These are phyloP conservation scores for Cupressus sempervirens DNA, from an alignment of 75 land plant genomes.

Conservation along the genomic window DNA sequence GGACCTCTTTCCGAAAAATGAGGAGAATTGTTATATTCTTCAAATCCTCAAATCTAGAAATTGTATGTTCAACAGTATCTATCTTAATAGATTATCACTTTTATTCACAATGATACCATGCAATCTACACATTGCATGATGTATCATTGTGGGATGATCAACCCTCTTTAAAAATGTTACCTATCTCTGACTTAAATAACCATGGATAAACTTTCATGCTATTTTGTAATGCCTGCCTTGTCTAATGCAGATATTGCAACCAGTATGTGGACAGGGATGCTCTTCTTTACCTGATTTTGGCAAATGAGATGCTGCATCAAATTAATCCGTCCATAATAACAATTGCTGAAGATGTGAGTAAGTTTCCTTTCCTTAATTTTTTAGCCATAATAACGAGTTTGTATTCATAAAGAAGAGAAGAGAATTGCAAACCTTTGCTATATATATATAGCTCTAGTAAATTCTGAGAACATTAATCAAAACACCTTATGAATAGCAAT, in stretches of 20 bases:
- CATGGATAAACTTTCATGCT: background rate
- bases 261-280: slow-evolving; percentile 97
- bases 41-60: background rate
- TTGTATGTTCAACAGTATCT: background rate
- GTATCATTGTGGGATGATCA: background rate
- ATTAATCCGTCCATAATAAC: slow-evolving; percentile 87
- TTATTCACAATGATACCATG: background rate
- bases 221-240: background rate
- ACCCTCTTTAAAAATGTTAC: background rate
- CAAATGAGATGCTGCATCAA: slow-evolving; percentile 89
- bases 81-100: background rate
- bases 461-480: background rate
- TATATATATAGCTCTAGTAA: background rate
- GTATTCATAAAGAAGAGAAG: background rate
- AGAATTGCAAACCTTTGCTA: background rate
- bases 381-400: background rate
- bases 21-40: background rate
- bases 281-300: slow-evolving; percentile 70
- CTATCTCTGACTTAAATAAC: background rate
- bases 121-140: background rate
- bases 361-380: background rate
- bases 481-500: background rate
- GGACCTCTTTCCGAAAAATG: background rate
- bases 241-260: slow-evolving; percentile 70
- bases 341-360: slow-evolving; percentile 95